phyloP scores from a whole-genome alignment of 495 filamentous ascomycete species.

The Achaetomiella virescens region DNA sequence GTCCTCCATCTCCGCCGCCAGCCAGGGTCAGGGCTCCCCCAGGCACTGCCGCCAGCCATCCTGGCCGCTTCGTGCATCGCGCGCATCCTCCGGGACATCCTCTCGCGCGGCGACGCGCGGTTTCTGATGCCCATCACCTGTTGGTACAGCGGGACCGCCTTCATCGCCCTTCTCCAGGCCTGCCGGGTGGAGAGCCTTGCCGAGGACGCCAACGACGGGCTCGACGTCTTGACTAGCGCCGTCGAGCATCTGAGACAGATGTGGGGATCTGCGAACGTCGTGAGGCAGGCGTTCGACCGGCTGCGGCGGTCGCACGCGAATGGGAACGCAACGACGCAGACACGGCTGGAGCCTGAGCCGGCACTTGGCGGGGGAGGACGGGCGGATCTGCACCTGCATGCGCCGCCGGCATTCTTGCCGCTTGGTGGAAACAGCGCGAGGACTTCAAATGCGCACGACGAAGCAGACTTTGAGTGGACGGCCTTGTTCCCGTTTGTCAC shows the following conservation, averaged over 20 bases:
- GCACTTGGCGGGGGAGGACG: not conserved
- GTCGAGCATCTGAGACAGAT: conserved; percentile 27
- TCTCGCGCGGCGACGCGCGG: conserved; percentile 29
- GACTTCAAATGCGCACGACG: too few species aligned
- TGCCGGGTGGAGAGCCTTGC: conserved; percentile 25
- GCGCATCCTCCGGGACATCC: conserved; percentile 31
- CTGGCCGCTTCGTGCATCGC: conserved; percentile 33
- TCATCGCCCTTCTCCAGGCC: conserved; percentile 33
- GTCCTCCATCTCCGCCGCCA: conserved; percentile 30
- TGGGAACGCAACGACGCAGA: not conserved
- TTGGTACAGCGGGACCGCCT: conserved; percentile 35
- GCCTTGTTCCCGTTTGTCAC: conserved; percentile 28
- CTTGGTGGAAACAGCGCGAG: too few species aligned
- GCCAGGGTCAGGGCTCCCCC: conserved; percentile 27
- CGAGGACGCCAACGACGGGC: conserved; percentile 27
- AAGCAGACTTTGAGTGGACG: conserved; percentile 28
- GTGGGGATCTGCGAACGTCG: conserved; percentile 34
- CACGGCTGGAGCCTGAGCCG: not conserved
- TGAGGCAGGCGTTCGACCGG: conserved; percentile 29
- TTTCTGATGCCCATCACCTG: conserved; percentile 38
- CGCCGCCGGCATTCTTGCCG: too few species aligned
- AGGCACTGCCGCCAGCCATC: conserved; percentile 31
- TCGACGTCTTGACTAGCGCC: conserved; percentile 26
- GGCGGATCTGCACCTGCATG: not conserved
- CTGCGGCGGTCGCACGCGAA: conserved; percentile 7